Conservation (phyloP, 2,329 filamentous ascomycete species). For the Fusarium buxicola region DNA sequence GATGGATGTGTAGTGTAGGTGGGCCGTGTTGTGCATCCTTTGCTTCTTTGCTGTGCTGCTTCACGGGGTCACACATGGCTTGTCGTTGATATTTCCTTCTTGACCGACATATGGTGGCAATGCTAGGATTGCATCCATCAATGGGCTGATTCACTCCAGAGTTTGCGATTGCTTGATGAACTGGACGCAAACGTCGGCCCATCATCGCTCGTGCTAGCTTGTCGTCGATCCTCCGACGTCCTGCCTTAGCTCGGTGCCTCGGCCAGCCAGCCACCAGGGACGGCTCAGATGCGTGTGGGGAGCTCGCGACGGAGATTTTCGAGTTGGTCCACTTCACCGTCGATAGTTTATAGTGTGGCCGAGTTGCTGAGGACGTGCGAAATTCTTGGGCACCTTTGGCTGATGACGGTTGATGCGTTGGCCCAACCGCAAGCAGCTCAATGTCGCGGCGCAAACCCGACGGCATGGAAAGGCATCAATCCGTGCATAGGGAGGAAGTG, state of each 20-base stretch:
- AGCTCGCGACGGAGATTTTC: not conserved
- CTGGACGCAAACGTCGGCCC: slow-evolving; percentile 13
- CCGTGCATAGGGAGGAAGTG: slow-evolving; percentile 1
- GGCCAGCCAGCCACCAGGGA: slow-evolving; percentile 10
- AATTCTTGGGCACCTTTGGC: no score
- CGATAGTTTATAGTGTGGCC: slow-evolving; percentile 3
- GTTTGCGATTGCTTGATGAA: not conserved
- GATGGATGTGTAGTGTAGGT: slow-evolving; percentile 5
- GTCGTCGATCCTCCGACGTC: slow-evolving; percentile 15
- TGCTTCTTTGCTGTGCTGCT: not conserved
- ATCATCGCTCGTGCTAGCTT: slow-evolving; percentile 8
- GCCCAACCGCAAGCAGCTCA: not conserved
- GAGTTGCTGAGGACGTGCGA: no score
- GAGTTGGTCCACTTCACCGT: slow-evolving; percentile 11
- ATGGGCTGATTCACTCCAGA: not conserved
- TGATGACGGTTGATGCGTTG: slow-evolving; percentile 3
- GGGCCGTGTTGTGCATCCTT: slow-evolving; percentile 12
- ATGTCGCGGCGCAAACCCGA: not conserved
- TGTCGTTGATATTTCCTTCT: slow-evolving; percentile 1
- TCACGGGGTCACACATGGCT: not conserved
- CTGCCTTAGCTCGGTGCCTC: slow-evolving; percentile 12
- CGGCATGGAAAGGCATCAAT: slow-evolving; percentile 1
- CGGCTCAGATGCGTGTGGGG: slow-evolving; percentile 4
- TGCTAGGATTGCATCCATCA: not conserved
- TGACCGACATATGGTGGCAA: slow-evolving; percentile 16